phyloP scores from a whole-genome alignment of 164 flowering plant genomes.

The Tetrastigma voinierianum region DNA sequence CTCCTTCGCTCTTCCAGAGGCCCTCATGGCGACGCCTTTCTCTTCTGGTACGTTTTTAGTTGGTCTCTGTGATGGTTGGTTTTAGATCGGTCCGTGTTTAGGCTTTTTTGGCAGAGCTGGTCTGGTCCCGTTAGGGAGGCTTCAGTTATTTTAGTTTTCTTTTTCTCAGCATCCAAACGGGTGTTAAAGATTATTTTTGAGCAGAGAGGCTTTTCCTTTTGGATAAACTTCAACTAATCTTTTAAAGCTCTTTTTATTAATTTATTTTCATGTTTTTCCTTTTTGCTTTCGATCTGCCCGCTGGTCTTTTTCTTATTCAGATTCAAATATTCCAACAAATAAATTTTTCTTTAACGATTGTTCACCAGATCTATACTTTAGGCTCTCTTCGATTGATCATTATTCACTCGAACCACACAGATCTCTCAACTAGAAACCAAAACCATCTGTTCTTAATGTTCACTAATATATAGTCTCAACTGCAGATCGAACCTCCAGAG shows the following conservation, averaged over 20 bases:
- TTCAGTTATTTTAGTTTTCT: background rate
- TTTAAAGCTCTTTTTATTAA: no score
- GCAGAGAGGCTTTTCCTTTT: no score
- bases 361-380: no score
- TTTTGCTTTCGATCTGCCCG: background rate
- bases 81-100: background rate
- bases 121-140: constrained; percentile 2
- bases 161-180: no score
- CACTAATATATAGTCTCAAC: background rate
- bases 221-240: no score
- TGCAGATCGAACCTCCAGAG: constrained; percentile 52
- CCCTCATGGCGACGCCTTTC: constrained; percentile 42
- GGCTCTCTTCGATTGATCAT: no score
- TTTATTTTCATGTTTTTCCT: background rate
- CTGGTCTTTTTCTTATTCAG: no score
- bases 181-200: no score
- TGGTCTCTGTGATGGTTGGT: background rate
- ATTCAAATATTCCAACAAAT: no score
- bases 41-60: constrained; percentile 34
- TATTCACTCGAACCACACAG: no score
- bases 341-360: no score
- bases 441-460: background rate
- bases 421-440: no score
- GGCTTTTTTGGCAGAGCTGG: background rate
- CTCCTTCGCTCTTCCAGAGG: constrained; percentile 26